Percentiles rank a stretch among this genome's conserved stretches.
Evolutionary conservation across 495 filamentous ascomycete genomes (phyloP).

Genomic region (Podospora bellae-mahoneyi): DNA sequence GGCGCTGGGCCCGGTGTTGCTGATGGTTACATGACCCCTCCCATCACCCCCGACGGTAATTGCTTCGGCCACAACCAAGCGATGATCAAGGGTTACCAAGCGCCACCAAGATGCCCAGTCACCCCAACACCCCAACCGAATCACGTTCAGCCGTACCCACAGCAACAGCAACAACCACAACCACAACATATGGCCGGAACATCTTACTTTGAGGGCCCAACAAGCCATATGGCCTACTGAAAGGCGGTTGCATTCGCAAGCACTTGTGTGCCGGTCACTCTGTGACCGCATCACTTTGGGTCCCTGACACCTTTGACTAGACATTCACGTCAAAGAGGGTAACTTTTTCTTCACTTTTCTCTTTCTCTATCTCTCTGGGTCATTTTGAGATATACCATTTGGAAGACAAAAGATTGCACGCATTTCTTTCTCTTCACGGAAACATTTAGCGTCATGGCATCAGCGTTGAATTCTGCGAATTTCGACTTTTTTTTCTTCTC

Average conservation of each 20-base stretch:
- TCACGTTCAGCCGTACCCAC: constrained; percentile 24
- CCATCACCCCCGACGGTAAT: constrained; percentile 87
- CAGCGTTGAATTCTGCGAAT: constrained; percentile 38
- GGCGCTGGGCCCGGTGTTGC: constrained; percentile 59
- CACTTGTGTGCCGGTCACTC: not conserved
- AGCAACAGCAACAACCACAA: constrained; percentile 27
- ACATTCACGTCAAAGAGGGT: not conserved
- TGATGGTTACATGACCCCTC: constrained; percentile 87
- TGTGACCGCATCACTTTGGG: not conserved
- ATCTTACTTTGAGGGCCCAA: constrained; percentile 31
- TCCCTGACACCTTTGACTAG: not conserved
- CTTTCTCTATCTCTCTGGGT: constrained; percentile 19
- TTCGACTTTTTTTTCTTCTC: constrained; percentile 23
- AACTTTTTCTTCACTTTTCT: constrained; percentile 19
- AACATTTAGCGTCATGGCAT: constrained; percentile 41
- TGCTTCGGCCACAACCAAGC: constrained; percentile 50
- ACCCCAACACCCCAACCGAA: constrained; percentile 48
- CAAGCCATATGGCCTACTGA: constrained; percentile 37
- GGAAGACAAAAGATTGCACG: constrained; percentile 40
- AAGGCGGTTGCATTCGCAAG: constrained; percentile 17
- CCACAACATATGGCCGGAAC: constrained; percentile 31
- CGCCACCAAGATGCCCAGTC: constrained; percentile 50
- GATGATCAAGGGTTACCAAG: constrained; percentile 45
- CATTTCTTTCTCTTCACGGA: constrained; percentile 33
- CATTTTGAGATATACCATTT: constrained; percentile 37